Evolutionary conservation across 139 green algal species (phyloP).

Genomic region (Chlorella sorokiniana): DNA sequence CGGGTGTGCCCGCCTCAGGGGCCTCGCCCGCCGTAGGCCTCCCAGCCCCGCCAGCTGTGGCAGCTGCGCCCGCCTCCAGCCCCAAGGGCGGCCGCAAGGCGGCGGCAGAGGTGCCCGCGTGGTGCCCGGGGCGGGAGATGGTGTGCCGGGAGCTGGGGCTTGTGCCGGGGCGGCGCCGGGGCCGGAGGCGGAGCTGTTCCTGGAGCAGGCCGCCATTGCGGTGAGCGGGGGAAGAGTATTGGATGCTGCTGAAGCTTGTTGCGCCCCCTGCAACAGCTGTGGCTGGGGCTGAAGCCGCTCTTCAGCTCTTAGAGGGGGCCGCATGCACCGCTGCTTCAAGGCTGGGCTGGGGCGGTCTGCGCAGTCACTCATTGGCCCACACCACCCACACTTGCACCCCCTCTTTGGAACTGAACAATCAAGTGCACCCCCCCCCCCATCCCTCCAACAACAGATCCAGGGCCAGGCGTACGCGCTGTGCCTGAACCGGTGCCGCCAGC

Average conservation of each 20-base stretch:
- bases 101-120: slow-evolving; percentile 33
- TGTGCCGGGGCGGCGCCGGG: slow-evolving; percentile 1
- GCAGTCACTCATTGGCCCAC: background rate
- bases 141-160: slow-evolving; percentile 43
- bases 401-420: background rate
- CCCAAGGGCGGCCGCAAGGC: background rate
- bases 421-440: background rate
- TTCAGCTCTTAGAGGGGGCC: no score
- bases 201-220: slow-evolving; percentile 79
- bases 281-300: no score
- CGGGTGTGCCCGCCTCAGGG: no score
- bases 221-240: no score
- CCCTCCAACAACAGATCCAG: slow-evolving; percentile 28
- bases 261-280: no score
- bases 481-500: slow-evolving; percentile 73
- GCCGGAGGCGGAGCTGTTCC: slow-evolving; percentile 63
- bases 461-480: slow-evolving; percentile 68
- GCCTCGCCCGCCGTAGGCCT: no score
- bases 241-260: no score
- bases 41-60: background rate
- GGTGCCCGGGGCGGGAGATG: slow-evolving; percentile 56
- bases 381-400: background rate
- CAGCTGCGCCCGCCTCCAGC: background rate
- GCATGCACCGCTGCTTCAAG: no score
- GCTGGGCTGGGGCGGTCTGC: no score